Evolutionary conservation across 2,329 filamentous ascomycete species (phyloP).

Genomic region (Knoxdaviesia proteae): DNA sequence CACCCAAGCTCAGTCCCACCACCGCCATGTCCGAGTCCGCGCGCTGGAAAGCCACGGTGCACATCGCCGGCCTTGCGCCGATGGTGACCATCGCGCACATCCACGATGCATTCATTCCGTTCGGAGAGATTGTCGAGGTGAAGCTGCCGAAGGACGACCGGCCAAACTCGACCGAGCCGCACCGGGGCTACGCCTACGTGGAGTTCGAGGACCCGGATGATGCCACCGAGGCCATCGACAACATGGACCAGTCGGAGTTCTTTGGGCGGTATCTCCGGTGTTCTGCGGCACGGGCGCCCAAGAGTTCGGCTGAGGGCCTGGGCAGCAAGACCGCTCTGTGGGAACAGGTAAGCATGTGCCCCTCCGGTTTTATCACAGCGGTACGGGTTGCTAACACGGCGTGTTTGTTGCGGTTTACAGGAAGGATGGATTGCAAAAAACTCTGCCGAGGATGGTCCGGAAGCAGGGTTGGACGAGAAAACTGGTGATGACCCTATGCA

Average conservation of each 20-base stretch:
- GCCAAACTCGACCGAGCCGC: conserved; percentile 55
- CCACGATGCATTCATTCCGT: conserved; percentile 84
- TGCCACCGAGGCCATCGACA: conserved; percentile 89
- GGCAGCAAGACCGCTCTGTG: conserved; percentile 89
- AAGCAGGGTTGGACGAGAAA: conserved; percentile 31
- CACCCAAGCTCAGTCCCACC: not conserved
- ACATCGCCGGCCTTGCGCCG: conserved; percentile 73
- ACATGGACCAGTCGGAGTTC: conserved; percentile 94
- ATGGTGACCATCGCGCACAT: conserved; percentile 56
- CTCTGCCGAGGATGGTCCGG: conserved; percentile 57
- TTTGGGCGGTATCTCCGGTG: conserved; percentile 87
- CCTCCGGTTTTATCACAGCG: not conserved
- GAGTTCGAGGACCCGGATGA: conserved; percentile 77
- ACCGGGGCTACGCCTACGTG: conserved; percentile 90
- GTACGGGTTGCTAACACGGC: conserved; percentile 1
- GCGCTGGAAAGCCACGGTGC: conserved; percentile 77
- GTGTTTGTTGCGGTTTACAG: conserved; percentile 23
- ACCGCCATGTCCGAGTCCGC: conserved; percentile 55
- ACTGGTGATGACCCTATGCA: conserved; percentile 76
- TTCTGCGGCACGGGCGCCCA: conserved; percentile 76
- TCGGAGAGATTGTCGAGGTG: conserved; percentile 86
- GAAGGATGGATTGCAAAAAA: conserved; percentile 86
- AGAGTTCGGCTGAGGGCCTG: conserved; percentile 68
- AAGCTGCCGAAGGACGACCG: conserved; percentile 74
- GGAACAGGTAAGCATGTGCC: conserved; percentile 56